Base-by-base conservation (phyloP, 148 eudicot species). In the Spergularia marina region DNA sequence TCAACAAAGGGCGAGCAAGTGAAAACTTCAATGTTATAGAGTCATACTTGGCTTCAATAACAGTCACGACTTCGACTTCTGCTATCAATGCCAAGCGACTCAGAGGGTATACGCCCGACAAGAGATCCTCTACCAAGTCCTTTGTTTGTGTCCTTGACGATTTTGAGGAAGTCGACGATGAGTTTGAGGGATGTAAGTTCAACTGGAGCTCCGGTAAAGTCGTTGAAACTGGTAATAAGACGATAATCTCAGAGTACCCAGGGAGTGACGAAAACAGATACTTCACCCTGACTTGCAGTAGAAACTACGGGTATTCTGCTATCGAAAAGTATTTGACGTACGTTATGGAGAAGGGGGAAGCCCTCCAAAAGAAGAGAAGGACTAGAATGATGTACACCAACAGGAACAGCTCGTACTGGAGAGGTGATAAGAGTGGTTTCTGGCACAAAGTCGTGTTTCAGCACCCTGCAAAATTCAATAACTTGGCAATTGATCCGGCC, bases 401-500 rank as follows among this genome's bases (percentile, higher is more conserved):
- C 65, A 47, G 54, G 10, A 44, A 44, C 8, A 44, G 49, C 49
- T 6, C 10, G 49, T 9, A 44, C 1, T 44, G 49, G 49, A 44
- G 49, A 44, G 10, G 49, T 4, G 49, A 44, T 5, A 44, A 44
- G 6, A 30, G 75, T 5, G 17, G 67, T 0, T 44, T 57, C 58
- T 85, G 90, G 88, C 79, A 76, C 53, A 73, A 75, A 7, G 80
- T 87, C 10, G 68, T 56, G 57, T 87, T 87, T 58, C 73, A 87
- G 75, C 91, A 85, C 51, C 91, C 91, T 0, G 85, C 88, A 0
- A 82, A 77, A 1, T 87, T 88, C 53, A 81, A 81, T 4, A 88
- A 86, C 2, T 13, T 86, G 5, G 87, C 83, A 0, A 78, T 85
- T 86, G 84, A 80, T 23, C 68, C 80, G 0, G 41, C 25, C 2